These are phyloP conservation scores for Trapa incisa DNA, from an alignment of 345 rosid genomes.

Conservation along the genomic window DNA sequence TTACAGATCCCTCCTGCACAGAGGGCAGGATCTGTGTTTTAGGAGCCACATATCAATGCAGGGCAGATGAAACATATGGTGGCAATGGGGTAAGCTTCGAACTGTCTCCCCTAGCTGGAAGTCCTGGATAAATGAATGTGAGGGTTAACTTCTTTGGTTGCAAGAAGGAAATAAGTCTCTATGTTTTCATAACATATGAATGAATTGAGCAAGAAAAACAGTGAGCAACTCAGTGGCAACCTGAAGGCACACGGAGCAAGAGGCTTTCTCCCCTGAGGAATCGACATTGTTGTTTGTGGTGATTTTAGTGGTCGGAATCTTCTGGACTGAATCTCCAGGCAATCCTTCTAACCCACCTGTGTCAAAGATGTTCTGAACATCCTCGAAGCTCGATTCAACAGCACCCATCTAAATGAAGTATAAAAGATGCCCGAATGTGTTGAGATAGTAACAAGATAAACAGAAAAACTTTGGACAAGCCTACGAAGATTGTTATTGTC, in stretches of 20 bases:
- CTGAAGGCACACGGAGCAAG: constrained; percentile 98
- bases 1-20: constrained; percentile 87
- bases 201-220: background rate
- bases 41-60: constrained; percentile 97
- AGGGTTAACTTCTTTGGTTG: background rate
- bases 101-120: constrained; percentile 82
- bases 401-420: constrained; percentile 76
- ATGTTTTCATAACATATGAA: constrained; percentile 1
- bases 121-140: constrained; percentile 40
- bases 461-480: constrained; percentile 1
- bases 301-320: constrained; percentile 74
- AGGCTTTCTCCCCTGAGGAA: constrained; percentile 63
- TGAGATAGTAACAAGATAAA: background rate
- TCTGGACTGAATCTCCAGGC: constrained; percentile 64
- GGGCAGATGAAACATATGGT: constrained; percentile 91
- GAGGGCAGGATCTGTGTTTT: constrained; percentile 83
- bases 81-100: constrained; percentile 91
- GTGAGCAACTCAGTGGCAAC: constrained; percentile 14
- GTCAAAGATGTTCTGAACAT: constrained; percentile 73
- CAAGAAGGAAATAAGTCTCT: background rate
- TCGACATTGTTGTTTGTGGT: constrained; percentile 49
- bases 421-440: background rate
- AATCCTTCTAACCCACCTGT: constrained; percentile 69
- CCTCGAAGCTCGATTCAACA: constrained; percentile 65
- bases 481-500: background rate